Conservation (phyloP, 768 basidiomycete species). For the Obba rivulosa region DNA sequence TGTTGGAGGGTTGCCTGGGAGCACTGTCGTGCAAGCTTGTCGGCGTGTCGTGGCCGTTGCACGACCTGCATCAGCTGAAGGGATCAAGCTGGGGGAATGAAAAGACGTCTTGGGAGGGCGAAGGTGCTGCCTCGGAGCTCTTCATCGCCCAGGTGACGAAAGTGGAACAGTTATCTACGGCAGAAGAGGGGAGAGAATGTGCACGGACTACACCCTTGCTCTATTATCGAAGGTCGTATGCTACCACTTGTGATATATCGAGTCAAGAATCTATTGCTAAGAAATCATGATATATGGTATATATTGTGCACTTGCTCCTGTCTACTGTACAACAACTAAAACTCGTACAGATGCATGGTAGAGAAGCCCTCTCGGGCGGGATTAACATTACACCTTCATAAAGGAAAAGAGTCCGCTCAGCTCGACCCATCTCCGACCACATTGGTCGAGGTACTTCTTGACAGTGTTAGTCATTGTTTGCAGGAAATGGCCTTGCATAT, state of each 20-base stretch:
- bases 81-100: slow-evolving; percentile 9
- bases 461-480: slow-evolving; percentile 49
- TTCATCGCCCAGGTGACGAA: slow-evolving; percentile 77
- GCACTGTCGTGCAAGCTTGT: slow-evolving; percentile 70
- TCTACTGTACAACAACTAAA: neutral
- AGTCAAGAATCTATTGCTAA: neutral
- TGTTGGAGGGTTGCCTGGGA: slow-evolving; percentile 58
- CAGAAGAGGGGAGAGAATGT: slow-evolving; percentile 13
- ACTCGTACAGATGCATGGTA: neutral
- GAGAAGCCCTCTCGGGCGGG: neutral
- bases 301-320: neutral
- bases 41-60: slow-evolving; percentile 52
- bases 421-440: slow-evolving; percentile 88
- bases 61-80: slow-evolving; percentile 41
- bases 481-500: slow-evolving; percentile 48
- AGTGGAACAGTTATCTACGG: slow-evolving; percentile 40
- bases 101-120: slow-evolving; percentile 20
- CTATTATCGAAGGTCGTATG: slow-evolving; percentile 59
- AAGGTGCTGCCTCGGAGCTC: slow-evolving; percentile 54
- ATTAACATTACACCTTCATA: slow-evolving; percentile 52
- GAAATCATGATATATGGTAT: neutral
- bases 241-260: slow-evolving; percentile 28
- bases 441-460: slow-evolving; percentile 78
- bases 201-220: slow-evolving; percentile 47
- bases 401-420: slow-evolving; percentile 75